Percentiles rank a stretch among this genome's conserved stretches.
phyloP scores from a whole-genome alignment of 2,329 filamentous ascomycete genomes.

The Neonectria magnoliae region DNA sequence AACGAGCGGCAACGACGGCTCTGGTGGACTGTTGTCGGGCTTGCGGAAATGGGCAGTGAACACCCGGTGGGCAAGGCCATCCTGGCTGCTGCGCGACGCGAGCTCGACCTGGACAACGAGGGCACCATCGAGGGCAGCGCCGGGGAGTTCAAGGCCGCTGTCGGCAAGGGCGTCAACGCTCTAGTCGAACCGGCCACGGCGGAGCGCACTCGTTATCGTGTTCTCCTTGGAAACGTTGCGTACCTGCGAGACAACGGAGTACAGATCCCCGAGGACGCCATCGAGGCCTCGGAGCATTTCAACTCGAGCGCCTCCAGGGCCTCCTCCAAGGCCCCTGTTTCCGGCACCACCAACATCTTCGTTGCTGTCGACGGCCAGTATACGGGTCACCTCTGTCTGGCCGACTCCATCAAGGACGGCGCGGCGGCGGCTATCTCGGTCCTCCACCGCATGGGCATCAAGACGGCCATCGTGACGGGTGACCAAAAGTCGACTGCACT shows the following conservation, averaged over 20 bases:
- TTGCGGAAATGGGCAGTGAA: slow-evolving; percentile 96
- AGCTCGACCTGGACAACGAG: slow-evolving; percentile 78
- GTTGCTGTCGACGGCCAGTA: slow-evolving; percentile 86
- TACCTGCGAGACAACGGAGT: slow-evolving; percentile 80
- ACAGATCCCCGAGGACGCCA: slow-evolving; percentile 69
- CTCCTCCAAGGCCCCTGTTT: slow-evolving; percentile 50
- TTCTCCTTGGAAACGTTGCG: slow-evolving; percentile 84
- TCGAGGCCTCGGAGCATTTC: slow-evolving; percentile 70
- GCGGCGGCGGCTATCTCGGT: slow-evolving; percentile 84
- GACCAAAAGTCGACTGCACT: slow-evolving; percentile 87
- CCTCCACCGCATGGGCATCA: slow-evolving; percentile 84
- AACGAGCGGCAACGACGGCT: slow-evolving; percentile 75
- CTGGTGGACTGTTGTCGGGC: slow-evolving; percentile 96
- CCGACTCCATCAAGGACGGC: slow-evolving; percentile 90
- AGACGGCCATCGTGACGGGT: slow-evolving; percentile 91
- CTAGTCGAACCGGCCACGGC: slow-evolving; percentile 78
- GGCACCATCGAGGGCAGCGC: slow-evolving; percentile 83
- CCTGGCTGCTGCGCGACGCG: slow-evolving; percentile 75
- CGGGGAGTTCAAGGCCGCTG: slow-evolving; percentile 82
- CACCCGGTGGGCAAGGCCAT: slow-evolving; percentile 96
- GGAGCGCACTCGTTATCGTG: slow-evolving; percentile 77
- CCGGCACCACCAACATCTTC: slow-evolving; percentile 91
- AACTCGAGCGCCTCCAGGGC: slow-evolving; percentile 56
- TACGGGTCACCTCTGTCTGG: slow-evolving; percentile 82
- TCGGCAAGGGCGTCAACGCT: slow-evolving; percentile 88